phyloP scores from a whole-genome alignment of 306 rosid species.

The Sesbania bispinosa region DNA sequence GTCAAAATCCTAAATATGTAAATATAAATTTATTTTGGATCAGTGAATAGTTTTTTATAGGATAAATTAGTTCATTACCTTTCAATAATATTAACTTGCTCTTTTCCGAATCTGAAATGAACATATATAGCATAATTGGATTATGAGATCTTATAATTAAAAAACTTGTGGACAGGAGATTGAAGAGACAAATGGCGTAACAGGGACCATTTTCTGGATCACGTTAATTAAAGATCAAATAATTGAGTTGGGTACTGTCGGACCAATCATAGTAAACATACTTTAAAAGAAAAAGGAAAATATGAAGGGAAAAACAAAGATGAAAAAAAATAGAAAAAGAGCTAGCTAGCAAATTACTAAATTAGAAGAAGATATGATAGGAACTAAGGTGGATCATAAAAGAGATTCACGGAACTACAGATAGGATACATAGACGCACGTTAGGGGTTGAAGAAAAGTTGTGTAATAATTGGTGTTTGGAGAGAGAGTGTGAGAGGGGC shows the following conservation, averaged over 20 bases:
- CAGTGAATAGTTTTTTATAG: not conserved
- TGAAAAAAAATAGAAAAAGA: not conserved
- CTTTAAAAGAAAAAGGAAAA: not conserved
- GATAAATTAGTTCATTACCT: too few species aligned
- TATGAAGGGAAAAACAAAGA: not conserved
- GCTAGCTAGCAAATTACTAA: too few species aligned
- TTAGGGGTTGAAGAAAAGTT: constrained; percentile 17
- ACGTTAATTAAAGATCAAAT: constrained; percentile 42
- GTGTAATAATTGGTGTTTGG: constrained; percentile 25
- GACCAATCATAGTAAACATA: constrained; percentile 33
- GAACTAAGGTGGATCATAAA: constrained; percentile 10
- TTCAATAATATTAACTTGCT: too few species aligned
- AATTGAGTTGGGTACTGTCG: constrained; percentile 45
- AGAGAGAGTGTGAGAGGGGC: constrained; percentile 29
- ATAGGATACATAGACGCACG: constrained; percentile 24
- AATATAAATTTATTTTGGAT: not conserved
- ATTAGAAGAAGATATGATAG: constrained; percentile 10
- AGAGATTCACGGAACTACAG: constrained; percentile 21
- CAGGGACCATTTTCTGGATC: constrained; percentile 37
- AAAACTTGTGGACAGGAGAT: constrained; percentile 28
- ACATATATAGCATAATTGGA: not conserved
- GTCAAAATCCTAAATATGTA: too few species aligned
- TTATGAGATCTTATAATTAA: not conserved
- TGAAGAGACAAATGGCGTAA: constrained; percentile 48
- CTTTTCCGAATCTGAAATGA: constrained; percentile 17